Evolutionary conservation across 116 monocot genomes (phyloP).

Genomic region (Dioscorea cayenensis): DNA sequence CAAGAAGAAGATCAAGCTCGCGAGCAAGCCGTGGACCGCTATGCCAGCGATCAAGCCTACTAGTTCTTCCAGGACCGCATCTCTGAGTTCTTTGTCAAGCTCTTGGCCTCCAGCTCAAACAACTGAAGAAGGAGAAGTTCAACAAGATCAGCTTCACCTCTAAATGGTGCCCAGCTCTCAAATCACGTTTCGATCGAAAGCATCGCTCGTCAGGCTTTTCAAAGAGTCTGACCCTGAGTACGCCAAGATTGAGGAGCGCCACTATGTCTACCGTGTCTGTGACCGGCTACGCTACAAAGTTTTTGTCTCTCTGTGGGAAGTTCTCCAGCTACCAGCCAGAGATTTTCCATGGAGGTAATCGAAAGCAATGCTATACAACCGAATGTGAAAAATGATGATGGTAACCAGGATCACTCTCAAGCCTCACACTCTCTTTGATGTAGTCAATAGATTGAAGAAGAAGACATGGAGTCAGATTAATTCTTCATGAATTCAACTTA

Average conservation of each 20-base stretch:
- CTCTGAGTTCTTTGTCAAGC: conserved; percentile 33
- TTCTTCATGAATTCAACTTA: no score
- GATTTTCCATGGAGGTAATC: conserved; percentile 52
- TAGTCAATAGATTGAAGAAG: no score
- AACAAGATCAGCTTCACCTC: conserved; percentile 34
- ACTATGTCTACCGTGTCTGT: conserved; percentile 62
- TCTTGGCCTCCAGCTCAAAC: conserved; percentile 25
- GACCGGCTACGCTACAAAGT: conserved; percentile 52
- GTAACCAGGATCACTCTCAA: no score
- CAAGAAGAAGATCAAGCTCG: no score
- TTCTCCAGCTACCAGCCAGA: conserved; percentile 68
- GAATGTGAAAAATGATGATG: conserved; percentile 11
- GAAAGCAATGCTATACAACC: conserved; percentile 54
- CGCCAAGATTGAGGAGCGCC: conserved; percentile 22
- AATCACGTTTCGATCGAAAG: conserved; percentile 57
- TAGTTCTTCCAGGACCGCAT: no score
- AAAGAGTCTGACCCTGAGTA: conserved; percentile 29
- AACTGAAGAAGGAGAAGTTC: conserved; percentile 13
- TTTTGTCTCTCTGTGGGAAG: conserved; percentile 51
- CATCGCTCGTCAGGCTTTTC: conserved; percentile 43
- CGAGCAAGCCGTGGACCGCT: no score
- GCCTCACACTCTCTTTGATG: no score
- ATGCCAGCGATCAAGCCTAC: no score
- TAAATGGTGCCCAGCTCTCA: conserved; percentile 64
- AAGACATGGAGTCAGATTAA: no score